Percentiles rank a stretch among this genome's conserved stretches.
These are phyloP conservation scores for Verruconis gallopava DNA, from an alignment of 2,329 filamentous ascomycete species.

Conservation along the genomic window DNA sequence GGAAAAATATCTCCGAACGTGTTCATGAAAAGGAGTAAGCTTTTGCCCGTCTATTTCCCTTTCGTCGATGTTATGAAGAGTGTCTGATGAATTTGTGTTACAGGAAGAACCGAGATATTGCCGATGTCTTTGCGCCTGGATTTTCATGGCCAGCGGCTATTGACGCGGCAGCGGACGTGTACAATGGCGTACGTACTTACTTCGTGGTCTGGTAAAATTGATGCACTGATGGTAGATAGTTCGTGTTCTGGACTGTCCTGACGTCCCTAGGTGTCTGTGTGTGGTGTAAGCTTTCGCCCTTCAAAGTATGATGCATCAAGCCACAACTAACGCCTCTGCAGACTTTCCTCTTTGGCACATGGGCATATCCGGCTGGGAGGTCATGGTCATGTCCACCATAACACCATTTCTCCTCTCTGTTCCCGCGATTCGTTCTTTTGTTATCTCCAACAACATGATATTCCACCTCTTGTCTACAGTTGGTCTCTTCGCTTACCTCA, in stretches of 20 bases:
- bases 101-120: constrained; percentile 65
- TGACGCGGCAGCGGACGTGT: constrained; percentile 77
- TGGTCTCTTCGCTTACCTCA: constrained; percentile 67
- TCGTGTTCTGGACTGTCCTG: constrained; percentile 89
- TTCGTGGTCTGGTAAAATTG: constrained; percentile 6
- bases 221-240: constrained; percentile 38
- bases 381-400: constrained; percentile 69
- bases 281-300: constrained; percentile 63
- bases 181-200: constrained; percentile 59
- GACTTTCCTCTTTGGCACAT: constrained; percentile 98
- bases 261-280: constrained; percentile 80
- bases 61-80: background rate
- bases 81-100: too few relatives aligned
- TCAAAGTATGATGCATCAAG: background rate
- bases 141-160: constrained; percentile 65
- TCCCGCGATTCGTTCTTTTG: constrained; percentile 51
- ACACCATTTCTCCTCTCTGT: constrained; percentile 70
- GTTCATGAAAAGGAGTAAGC: constrained; percentile 65
- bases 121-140: constrained; percentile 49
- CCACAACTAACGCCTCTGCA: constrained; percentile 28
- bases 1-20: constrained; percentile 27
- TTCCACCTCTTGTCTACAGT: constrained; percentile 66
- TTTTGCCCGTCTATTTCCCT: constrained; percentile 12
- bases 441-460: constrained; percentile 54
- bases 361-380: constrained; percentile 95